These are phyloP conservation scores for Globisporangium polare DNA, from an alignment of 352 stramenopile genomes.

Conservation along the genomic window DNA sequence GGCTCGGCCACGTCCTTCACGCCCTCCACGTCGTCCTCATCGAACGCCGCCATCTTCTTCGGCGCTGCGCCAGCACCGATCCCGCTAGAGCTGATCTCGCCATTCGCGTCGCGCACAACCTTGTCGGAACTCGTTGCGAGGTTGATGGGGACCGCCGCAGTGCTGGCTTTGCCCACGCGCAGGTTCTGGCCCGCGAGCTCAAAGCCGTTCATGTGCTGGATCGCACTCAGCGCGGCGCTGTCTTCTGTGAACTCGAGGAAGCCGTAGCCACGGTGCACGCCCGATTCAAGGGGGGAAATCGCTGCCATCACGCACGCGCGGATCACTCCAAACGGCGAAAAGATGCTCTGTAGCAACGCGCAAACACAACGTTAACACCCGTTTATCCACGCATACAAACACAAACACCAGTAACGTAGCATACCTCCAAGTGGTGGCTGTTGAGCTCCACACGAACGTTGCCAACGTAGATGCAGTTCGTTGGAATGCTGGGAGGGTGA, in stretches of 20 bases:
- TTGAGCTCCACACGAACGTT: constrained; percentile 72
- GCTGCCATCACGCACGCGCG: constrained; percentile 62
- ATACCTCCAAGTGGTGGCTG: constrained; percentile 70
- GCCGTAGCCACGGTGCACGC: constrained; percentile 64
- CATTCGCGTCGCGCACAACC: constrained; percentile 32
- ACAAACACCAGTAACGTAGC: background rate
- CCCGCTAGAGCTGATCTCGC: constrained; percentile 4
- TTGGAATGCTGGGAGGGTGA: constrained; percentile 37
- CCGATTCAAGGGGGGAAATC: constrained; percentile 48
- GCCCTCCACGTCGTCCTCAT: constrained; percentile 54
- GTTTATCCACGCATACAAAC: background rate
- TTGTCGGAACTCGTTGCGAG: constrained; percentile 64
- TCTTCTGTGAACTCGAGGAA: constrained; percentile 75
- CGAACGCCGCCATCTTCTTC: constrained; percentile 33
- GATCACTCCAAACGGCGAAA: constrained; percentile 70
- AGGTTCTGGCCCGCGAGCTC: constrained; percentile 70
- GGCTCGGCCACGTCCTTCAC: constrained; percentile 38
- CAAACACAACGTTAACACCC: background rate
- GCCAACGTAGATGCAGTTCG: constrained; percentile 73
- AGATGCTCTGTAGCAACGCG: constrained; percentile 49
- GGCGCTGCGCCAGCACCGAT: background rate
- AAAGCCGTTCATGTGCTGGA: constrained; percentile 84
- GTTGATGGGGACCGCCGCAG: constrained; percentile 63
- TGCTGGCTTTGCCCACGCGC: constrained; percentile 74
- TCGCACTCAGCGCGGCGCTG: constrained; percentile 50